A percentile compares a stretch with the other conserved stretches of the same genome.
Evolutionary conservation across 495 filamentous ascomycete genomes (phyloP).

Genomic region (Cercophora sp.): DNA sequence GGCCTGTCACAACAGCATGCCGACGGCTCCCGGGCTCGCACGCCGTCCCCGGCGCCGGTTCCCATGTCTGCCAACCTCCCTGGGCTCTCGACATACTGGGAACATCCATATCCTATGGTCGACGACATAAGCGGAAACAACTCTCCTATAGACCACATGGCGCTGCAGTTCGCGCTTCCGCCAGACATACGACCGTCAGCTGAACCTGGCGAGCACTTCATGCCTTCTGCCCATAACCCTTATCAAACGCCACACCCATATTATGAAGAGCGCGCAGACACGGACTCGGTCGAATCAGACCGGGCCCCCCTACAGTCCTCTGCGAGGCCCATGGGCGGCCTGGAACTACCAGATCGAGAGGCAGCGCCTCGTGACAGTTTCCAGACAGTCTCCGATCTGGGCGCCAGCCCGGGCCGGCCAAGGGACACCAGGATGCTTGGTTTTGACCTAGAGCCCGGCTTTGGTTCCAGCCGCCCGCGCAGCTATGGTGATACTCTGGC

Average conservation of each 20-base stretch:
- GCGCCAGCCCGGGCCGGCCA: constrained; percentile 34
- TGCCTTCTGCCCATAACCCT: constrained; percentile 30
- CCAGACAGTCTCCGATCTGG: constrained; percentile 54
- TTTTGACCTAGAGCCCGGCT: constrained; percentile 51
- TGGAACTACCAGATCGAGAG: constrained; percentile 44
- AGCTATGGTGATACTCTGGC: constrained; percentile 47
- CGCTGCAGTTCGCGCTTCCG: constrained; percentile 46
- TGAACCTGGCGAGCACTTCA: constrained; percentile 18
- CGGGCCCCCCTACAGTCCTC: constrained; percentile 58
- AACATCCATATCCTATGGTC: constrained; percentile 30
- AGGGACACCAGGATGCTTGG: constrained; percentile 44
- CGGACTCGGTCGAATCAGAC: constrained; percentile 66
- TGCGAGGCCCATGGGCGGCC: constrained; percentile 63
- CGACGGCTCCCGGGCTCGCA: constrained; percentile 24
- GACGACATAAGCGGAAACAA: constrained; percentile 26
- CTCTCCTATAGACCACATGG: constrained; percentile 45
- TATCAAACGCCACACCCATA: constrained; percentile 40
- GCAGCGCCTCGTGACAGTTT: constrained; percentile 60
- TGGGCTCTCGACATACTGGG: constrained; percentile 47
- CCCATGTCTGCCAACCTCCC: constrained; percentile 39
- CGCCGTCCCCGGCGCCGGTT: constrained; percentile 26
- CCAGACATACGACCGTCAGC: constrained; percentile 36
- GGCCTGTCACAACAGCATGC: constrained; percentile 26
- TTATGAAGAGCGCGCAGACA: constrained; percentile 51
- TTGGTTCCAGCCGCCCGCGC: constrained; percentile 34